phyloP scores from a whole-genome alignment of 2,329 filamentous ascomycete genomes.

The Diaporthe vexans region DNA sequence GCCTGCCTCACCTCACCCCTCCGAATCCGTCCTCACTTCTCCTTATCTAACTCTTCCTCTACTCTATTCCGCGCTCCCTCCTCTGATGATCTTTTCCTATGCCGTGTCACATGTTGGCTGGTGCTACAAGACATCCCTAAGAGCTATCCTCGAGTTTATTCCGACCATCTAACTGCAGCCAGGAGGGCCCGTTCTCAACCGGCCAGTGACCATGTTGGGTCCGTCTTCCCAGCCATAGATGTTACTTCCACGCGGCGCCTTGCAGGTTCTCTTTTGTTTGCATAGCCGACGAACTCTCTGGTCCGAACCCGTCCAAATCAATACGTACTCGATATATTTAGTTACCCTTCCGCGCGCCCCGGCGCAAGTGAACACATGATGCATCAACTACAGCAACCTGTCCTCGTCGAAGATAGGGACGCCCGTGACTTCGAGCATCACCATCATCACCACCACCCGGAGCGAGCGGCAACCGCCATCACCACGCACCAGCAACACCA shows the following conservation, averaged over 20 bases:
- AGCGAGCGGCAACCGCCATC: neutral
- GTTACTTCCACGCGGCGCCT: constrained; percentile 16
- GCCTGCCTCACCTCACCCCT: neutral
- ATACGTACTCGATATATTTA: constrained; percentile 6
- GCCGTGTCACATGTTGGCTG: constrained; percentile 17
- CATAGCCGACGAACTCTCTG: neutral
- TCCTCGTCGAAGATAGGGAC: neutral
- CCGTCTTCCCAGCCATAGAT: neutral
- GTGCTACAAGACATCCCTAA: constrained; percentile 1
- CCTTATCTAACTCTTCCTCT: neutral
- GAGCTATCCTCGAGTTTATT: constrained; percentile 7
- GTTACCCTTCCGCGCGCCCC: neutral
- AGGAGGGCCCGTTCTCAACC: constrained; percentile 1
- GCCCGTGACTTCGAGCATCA: neutral
- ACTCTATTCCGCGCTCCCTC: neutral
- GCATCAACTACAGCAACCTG: constrained; percentile 9
- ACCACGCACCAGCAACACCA: neutral
- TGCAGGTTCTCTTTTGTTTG: neutral
- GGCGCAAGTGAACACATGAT: constrained; percentile 13
- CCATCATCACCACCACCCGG: neutral
- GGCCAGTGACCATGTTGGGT: constrained; percentile 6
- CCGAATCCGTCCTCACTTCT: constrained; percentile 17
- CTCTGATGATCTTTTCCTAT: neutral
- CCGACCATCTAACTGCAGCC: constrained; percentile 16
- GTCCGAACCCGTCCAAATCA: neutral